These are phyloP conservation scores for Gentiana straminea DNA, from an alignment of 257 asterid species.

Conservation along the genomic window DNA sequence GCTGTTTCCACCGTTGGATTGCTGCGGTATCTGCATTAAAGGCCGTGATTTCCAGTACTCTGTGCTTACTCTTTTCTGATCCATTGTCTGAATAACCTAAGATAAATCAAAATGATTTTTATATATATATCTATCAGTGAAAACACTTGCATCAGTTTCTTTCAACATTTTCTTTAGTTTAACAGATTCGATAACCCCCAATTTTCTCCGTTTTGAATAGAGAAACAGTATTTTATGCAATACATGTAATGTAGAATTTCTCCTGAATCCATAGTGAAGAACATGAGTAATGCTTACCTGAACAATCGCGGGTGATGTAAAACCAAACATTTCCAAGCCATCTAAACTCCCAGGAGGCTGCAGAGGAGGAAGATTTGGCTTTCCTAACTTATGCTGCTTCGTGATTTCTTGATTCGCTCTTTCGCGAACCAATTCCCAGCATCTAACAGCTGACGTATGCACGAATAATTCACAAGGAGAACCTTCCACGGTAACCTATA, in stretches of 20 bases:
- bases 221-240: no score
- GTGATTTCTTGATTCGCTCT: conserved; percentile 78
- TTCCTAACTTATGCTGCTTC: conserved; percentile 79
- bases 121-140: no score
- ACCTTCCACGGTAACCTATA: conserved; percentile 72
- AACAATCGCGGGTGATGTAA: conserved; percentile 74
- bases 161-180: no score
- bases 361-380: conserved; percentile 66
- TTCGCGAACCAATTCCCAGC: conserved; percentile 96
- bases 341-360: conserved; percentile 98
- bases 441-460: conserved; percentile 62
- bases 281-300: conserved; percentile 41
- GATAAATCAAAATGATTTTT: neutral
- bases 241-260: no score
- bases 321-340: conserved; percentile 97
- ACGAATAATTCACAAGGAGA: conserved; percentile 64
- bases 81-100: conserved; percentile 86
- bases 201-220: no score
- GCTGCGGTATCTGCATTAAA: conserved; percentile 59
- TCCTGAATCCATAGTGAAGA: neutral
- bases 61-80: conserved; percentile 40
- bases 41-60: conserved; percentile 91
- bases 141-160: no score
- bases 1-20: conserved; percentile 19
- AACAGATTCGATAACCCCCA: no score